phyloP scores from a whole-genome alignment of 1,284 basidiomycete species.

The Somion occarium region DNA sequence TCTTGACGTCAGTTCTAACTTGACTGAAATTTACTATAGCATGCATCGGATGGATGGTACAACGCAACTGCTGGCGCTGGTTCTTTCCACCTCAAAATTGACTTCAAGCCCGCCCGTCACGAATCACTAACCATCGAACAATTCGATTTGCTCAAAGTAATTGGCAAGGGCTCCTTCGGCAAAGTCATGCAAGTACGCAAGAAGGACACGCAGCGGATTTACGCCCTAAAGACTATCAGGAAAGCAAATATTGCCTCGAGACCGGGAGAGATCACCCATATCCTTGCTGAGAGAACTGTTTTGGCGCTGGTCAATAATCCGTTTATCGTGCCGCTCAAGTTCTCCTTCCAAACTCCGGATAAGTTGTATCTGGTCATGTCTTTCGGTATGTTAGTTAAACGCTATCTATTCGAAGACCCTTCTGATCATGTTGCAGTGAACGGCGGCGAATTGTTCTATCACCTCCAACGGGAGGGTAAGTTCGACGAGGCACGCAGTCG shows the following conservation, averaged over 20 bases:
- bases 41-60: conserved; percentile 87
- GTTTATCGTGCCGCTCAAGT: conserved; percentile 98
- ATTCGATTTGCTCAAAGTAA: conserved; percentile 97
- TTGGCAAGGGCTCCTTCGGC: conserved; percentile 97
- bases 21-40: conserved; percentile 44
- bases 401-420: background rate
- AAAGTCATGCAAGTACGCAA: conserved; percentile 99
- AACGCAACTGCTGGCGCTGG: conserved; percentile 79
- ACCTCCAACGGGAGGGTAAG: conserved; percentile 93
- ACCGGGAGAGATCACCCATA: conserved; percentile 96
- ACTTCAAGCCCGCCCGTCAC: conserved; percentile 83
- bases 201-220: conserved; percentile 96
- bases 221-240: conserved; percentile 97
- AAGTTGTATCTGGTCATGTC: conserved; percentile 98
- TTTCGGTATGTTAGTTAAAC: conserved; percentile 54
- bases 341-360: conserved; percentile 97
- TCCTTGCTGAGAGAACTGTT: conserved; percentile 95
- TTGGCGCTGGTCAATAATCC: conserved; percentile 97
- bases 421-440: conserved; percentile 57
- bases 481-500: conserved; percentile 93
- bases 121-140: conserved; percentile 90
- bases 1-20: no score
- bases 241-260: conserved; percentile 98
- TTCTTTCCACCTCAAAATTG: conserved; percentile 93
- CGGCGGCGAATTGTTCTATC: conserved; percentile 97